These are phyloP conservation scores for Gossypium lobatum DNA, from an alignment of 441 rosid species.

Conservation along the genomic window DNA sequence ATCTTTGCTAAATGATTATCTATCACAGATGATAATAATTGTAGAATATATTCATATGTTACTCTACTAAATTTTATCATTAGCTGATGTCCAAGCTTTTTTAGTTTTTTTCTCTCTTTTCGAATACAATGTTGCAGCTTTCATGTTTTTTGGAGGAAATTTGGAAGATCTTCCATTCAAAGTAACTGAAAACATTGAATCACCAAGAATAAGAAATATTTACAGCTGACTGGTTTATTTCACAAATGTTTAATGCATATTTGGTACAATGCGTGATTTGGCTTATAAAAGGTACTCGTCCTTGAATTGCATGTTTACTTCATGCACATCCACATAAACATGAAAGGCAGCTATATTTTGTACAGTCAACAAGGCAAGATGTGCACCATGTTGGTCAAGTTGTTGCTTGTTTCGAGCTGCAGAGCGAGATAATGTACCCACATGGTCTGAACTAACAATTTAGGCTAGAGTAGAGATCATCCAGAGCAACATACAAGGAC, in stretches of 20 bases:
- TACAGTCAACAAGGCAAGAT: neutral
- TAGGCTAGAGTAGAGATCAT: conserved; percentile 54
- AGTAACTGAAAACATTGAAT: neutral
- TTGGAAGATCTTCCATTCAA: neutral
- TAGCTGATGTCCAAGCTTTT: neutral
- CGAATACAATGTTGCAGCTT: no score
- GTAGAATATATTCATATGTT: no score
- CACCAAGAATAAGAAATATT: neutral
- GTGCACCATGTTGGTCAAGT: neutral
- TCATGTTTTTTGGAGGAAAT: neutral
- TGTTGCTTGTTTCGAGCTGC: neutral
- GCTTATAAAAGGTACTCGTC: neutral
- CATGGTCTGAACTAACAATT: conserved; percentile 23
- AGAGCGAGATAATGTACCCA: neutral
- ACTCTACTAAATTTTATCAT: neutral
- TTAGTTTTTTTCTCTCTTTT: no score
- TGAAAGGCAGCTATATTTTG: neutral
- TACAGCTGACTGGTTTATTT: neutral
- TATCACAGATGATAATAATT: neutral
- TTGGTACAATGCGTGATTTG: neutral
- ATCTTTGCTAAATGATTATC: neutral
- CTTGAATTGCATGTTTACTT: neutral
- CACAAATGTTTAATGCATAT: neutral
- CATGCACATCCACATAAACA: neutral
- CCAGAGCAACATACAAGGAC: conserved; percentile 65